Evolutionary conservation across 2,329 filamentous ascomycete species (phyloP).

Genomic region (Monosporascus sp.): DNA sequence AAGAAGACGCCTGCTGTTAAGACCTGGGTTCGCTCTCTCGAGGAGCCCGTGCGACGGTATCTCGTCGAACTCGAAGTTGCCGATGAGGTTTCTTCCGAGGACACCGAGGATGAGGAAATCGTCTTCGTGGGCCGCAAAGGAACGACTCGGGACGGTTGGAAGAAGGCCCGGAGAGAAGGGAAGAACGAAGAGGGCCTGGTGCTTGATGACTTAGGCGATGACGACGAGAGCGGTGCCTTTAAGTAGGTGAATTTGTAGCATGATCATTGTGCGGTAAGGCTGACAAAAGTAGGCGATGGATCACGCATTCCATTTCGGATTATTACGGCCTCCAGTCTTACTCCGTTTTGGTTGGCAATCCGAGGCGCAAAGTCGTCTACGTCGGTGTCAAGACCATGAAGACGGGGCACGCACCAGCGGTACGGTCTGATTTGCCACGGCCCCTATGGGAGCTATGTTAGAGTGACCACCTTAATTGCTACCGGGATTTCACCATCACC

Average conservation of each 20-base stretch:
- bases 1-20: constrained; percentile 77
- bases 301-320: constrained; percentile 84
- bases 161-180: constrained; percentile 43
- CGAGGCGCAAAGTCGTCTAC: constrained; percentile 74
- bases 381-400: constrained; percentile 60
- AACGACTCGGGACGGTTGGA: constrained; percentile 49
- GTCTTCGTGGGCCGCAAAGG: constrained; percentile 76
- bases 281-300: constrained; percentile 62
- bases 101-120: constrained; percentile 74
- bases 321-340: constrained; percentile 89
- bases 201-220: constrained; percentile 72
- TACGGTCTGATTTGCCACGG: constrained; percentile 42
- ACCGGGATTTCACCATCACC: neutral
- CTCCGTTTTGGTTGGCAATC: constrained; percentile 67
- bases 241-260: constrained; percentile 51
- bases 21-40: constrained; percentile 74
- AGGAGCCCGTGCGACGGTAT: constrained; percentile 76
- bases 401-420: constrained; percentile 17
- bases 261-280: constrained; percentile 1
- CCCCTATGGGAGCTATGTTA: constrained; percentile 60
- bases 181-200: constrained; percentile 56
- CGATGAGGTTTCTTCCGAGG: constrained; percentile 33
- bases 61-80: constrained; percentile 50
- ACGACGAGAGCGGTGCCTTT: constrained; percentile 67
- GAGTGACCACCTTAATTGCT: constrained; percentile 9